phyloP scores from a whole-genome alignment of 2,329 filamentous ascomycete genomes.

The Fusarium subtropicale region DNA sequence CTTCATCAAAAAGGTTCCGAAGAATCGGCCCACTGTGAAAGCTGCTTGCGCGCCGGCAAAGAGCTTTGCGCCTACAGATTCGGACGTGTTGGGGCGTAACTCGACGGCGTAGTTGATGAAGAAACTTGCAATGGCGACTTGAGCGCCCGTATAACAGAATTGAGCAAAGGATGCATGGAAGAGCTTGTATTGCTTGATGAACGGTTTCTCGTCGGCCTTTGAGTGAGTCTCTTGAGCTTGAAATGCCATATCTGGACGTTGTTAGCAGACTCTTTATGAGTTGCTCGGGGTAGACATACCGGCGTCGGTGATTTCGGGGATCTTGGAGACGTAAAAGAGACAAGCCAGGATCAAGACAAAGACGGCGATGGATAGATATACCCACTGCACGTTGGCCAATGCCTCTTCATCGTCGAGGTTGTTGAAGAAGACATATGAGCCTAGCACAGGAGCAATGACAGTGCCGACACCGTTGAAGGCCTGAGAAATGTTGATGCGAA shows the following conservation, averaged over 20 bases:
- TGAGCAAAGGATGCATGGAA: constrained; percentile 82
- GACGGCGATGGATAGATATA: constrained; percentile 77
- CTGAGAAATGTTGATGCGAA: constrained; percentile 81
- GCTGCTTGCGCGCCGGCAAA: constrained; percentile 79
- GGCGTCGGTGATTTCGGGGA: constrained; percentile 75
- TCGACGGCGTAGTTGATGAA: constrained; percentile 81
- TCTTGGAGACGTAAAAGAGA: constrained; percentile 74
- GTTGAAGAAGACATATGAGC: constrained; percentile 79
- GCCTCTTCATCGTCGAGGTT: constrained; percentile 67
- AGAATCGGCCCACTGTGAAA: constrained; percentile 79
- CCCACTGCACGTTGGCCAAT: constrained; percentile 78
- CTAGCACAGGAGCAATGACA: constrained; percentile 77
- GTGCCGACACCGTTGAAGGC: constrained; percentile 82
- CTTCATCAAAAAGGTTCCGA: constrained; percentile 74
- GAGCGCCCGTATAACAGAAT: constrained; percentile 82
- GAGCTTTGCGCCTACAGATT: constrained; percentile 70
- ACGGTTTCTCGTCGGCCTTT: constrained; percentile 68
- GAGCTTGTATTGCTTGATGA: constrained; percentile 77
- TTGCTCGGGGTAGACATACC: constrained; percentile 42
- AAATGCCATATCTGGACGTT: constrained; percentile 68
- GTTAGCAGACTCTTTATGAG: constrained; percentile 8
- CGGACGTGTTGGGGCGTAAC: constrained; percentile 64
- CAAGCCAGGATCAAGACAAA: constrained; percentile 76
- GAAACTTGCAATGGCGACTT: constrained; percentile 73
- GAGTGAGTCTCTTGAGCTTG: constrained; percentile 67